These are phyloP conservation scores for Aspergillus sp. DNA, from an alignment of 2,329 filamentous ascomycete species.

Conservation along the genomic window DNA sequence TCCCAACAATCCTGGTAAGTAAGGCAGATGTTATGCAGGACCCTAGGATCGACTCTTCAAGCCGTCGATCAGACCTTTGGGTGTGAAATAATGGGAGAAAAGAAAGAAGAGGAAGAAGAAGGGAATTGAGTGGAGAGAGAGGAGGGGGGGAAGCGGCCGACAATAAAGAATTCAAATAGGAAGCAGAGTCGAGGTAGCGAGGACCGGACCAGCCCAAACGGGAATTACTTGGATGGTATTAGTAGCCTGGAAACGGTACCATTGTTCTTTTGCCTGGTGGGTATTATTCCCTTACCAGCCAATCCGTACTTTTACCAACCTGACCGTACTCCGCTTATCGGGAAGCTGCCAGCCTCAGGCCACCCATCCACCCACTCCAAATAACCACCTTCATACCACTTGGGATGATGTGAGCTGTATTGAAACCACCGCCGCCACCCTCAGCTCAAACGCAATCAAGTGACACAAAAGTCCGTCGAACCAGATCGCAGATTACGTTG, in stretches of 20 bases:
- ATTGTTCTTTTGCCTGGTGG: neutral
- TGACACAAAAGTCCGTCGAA: neutral
- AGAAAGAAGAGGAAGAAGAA: neutral
- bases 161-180: conserved; percentile 12
- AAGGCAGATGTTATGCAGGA: neutral
- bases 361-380: neutral
- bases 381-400: neutral
- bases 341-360: conserved; percentile 2
- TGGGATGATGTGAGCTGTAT: neutral
- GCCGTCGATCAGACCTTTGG: neutral
- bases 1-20: neutral
- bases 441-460: neutral
- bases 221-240: neutral
- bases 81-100: neutral
- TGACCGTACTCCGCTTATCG: conserved; percentile 6
- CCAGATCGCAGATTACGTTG: neutral
- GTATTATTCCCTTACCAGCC: neutral
- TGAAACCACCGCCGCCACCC: neutral
- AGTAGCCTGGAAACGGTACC: neutral
- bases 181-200: conserved; percentile 1
- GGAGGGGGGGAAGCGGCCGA: conserved; percentile 4
- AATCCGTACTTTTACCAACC: neutral
- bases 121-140: conserved; percentile 5
- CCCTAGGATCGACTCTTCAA: neutral
- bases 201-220: neutral